A percentile compares a stretch with the other conserved stretches of the same genome.
These are phyloP conservation scores for Sporopachydermia cereana DNA, from an alignment of 1,139 yeast genomes.

Conservation along the genomic window DNA sequence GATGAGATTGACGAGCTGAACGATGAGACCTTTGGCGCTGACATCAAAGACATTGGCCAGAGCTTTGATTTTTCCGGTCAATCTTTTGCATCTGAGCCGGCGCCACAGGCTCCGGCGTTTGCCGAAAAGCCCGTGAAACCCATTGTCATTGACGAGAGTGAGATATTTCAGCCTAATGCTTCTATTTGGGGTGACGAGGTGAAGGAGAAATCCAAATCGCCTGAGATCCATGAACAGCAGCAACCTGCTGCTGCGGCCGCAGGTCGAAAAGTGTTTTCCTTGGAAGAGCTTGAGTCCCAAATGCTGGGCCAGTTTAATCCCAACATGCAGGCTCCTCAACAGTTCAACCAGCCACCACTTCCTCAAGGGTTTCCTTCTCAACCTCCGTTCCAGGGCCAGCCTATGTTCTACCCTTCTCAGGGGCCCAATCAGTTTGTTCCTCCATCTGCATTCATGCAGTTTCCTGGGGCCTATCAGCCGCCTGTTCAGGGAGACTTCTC, in stretches of 20 bases:
- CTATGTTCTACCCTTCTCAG: neutral
- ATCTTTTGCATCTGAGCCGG: constrained; percentile 49
- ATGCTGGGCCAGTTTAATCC: constrained; percentile 30
- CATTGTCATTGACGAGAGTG: constrained; percentile 22
- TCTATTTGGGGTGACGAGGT: constrained; percentile 43
- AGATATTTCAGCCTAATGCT: constrained; percentile 51
- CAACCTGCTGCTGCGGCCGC: constrained; percentile 19
- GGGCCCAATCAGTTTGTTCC: constrained; percentile 8
- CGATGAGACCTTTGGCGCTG: constrained; percentile 77
- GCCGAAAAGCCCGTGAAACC: constrained; percentile 12
- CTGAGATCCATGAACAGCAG: constrained; percentile 13
- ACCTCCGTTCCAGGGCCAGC: constrained; percentile 6
- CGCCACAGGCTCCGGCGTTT: constrained; percentile 19
- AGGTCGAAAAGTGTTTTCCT: constrained; percentile 41
- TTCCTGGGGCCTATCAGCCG: constrained; percentile 21
- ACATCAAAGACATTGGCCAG: constrained; percentile 41
- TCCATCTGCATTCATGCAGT: constrained; percentile 13
- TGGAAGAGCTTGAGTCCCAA: constrained; percentile 72
- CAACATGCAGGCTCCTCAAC: constrained; percentile 17
- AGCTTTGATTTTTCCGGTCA: constrained; percentile 63
- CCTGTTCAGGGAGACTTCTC: constrained; percentile 6
- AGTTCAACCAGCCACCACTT: constrained; percentile 13
- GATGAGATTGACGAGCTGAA: constrained; percentile 78
- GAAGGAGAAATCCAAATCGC: constrained; percentile 14
- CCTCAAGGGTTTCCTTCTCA: constrained; percentile 9